Evolutionary conservation across 2,329 filamentous ascomycete genomes (phyloP).

Genomic region (Eutypa lata): DNA sequence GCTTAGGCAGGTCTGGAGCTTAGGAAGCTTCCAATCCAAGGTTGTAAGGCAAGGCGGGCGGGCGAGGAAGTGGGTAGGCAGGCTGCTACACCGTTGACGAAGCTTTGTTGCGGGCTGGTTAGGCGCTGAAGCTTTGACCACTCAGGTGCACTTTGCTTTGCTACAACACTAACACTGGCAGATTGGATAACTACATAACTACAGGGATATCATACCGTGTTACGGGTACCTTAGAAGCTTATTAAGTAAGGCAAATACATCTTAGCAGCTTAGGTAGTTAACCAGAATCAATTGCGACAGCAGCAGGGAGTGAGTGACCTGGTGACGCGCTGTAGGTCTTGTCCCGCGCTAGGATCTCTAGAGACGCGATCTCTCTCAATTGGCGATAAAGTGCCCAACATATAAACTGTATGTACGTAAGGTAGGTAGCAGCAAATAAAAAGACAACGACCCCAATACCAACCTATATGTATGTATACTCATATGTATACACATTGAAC

Average conservation of each 20-base stretch:
- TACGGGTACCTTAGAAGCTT: no score
- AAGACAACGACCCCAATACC: no score
- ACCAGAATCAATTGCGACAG: no score
- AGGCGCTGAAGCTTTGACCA: conserved; percentile 3
- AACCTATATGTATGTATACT: not conserved
- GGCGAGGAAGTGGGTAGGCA: conserved; percentile 12
- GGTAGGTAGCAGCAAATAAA: no score
- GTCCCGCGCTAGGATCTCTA: not conserved
- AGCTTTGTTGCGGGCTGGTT: conserved; percentile 14
- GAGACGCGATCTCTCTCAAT: not conserved
- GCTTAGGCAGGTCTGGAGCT: not conserved
- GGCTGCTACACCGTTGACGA: conserved; percentile 33
- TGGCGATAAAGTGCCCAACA: not conserved
- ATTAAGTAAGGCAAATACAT: no score
- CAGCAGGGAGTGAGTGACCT: no score
- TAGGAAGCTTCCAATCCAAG: not conserved
- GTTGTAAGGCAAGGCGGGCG: conserved; percentile 3
- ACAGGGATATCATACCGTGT: no score
- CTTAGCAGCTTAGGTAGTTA: no score
- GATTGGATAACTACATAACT: no score
- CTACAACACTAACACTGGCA: no score
- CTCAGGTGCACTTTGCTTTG: no score
- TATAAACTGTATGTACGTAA: no score
- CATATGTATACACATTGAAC: not conserved
- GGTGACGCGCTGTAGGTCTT: not conserved